Base-by-base conservation (phyloP, 2,329 filamentous ascomycete genomes). In the Ophiostoma ulmi region DNA sequence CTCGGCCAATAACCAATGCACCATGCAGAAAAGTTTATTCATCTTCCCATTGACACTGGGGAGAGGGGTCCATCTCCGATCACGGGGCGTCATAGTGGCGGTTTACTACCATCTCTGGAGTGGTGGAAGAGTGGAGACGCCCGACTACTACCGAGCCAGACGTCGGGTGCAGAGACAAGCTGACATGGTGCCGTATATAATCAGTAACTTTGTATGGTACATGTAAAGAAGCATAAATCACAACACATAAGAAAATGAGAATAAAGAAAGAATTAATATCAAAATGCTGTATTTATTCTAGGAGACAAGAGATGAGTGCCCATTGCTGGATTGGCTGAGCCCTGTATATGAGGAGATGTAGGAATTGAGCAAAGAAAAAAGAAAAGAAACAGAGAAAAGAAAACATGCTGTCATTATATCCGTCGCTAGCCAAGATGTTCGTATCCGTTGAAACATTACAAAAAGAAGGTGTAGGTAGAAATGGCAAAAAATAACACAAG, bases 331-430 rank as follows among this genome's bases (percentile, higher is more conserved):
- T 38, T 36, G 61, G 61, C 61, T 38, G 61, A 64, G 61, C 35
- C 35, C 63, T 65, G 63, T 65, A 65, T 65, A 65, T 65, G 63
- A 65, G 63, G 69, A 67, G 63, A 70, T 70, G 69, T 20, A 38
- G 7, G 44, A 69, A 39, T 20, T 8, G 63, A 35, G n/a, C 22
- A 64, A n/a, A 22, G 1, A 20, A 36, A 20, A 20, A 17, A 64
- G 14, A 36, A 36, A 36, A 63, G 13, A 36, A 55, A 52, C 41
- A 14, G 10, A 67, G 1, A 31, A 11, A 39, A 55, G n/a, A 61
- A 41, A 61, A 36, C 35, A 55, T 17, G 64, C 64, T 66, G 64
- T 66, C 64, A 44, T 66, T n/a, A 66, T 66, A 66, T 44, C 64
- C 64, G 22, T 66, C 64, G 64, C 64, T 66, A 26, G 38, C 52